Percentiles rank a stretch among this genome's conserved stretches.
Evolutionary conservation across 768 basidiomycete genomes (phyloP).

Genomic region (Dendrothele bispora): DNA sequence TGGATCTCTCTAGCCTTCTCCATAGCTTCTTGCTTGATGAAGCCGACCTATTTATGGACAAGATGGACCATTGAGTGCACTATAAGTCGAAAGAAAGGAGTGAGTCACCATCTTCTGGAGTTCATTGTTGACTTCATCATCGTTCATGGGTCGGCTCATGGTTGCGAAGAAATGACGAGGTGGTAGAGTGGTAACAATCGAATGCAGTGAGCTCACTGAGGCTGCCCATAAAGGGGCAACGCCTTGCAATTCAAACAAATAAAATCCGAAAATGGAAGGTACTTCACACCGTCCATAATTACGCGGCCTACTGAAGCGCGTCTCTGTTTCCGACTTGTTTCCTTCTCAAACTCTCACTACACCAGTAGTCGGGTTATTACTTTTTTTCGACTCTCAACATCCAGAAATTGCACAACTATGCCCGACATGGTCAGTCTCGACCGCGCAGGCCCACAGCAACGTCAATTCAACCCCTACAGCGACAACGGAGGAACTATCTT

Average conservation of each 20-base stretch:
- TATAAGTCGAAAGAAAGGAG: conserved; percentile 1
- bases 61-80: conserved; percentile 6
- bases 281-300: no score
- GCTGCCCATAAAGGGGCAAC: no score
- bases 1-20: conserved; percentile 97
- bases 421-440: conserved; percentile 38
- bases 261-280: no score
- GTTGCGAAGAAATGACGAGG: conserved; percentile 33
- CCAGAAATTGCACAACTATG: no score
- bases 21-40: conserved; percentile 97
- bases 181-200: background rate
- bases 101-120: conserved; percentile 96
- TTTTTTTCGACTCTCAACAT: no score
- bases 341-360: no score
- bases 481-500: conserved; percentile 97
- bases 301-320: no score
- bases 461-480: conserved; percentile 84
- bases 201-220: no score
- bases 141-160: conserved; percentile 81
- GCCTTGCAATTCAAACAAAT: no score
- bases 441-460: conserved; percentile 41
- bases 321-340: no score
- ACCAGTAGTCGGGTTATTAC: no score
- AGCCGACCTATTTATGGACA: conserved; percentile 67
- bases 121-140: conserved; percentile 93